Evolutionary conservation across 805 yeast genomes (phyloP).

Genomic region (Maudiozyma barnettii): DNA sequence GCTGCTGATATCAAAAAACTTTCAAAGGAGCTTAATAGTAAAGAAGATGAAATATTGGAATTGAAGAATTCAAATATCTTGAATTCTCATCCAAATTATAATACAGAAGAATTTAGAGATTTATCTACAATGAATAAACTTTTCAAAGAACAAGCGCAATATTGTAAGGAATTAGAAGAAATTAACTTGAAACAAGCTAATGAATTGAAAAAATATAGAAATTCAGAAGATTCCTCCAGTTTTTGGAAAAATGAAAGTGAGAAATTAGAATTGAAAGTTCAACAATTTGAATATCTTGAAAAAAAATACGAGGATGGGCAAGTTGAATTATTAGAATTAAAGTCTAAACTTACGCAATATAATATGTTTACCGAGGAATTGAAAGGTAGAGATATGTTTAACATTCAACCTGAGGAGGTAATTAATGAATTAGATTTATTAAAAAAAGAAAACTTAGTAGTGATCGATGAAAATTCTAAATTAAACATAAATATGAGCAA

Average conservation of each 20-base stretch:
- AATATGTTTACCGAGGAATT: constrained; percentile 26
- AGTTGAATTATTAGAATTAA: constrained; percentile 39
- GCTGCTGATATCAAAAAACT: constrained; percentile 16
- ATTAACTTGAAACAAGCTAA: constrained; percentile 45
- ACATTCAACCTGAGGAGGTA: constrained; percentile 27
- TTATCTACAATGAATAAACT: constrained; percentile 27
- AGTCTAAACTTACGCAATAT: constrained; percentile 40
- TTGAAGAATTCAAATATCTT: constrained; percentile 27
- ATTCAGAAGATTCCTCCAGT: constrained; percentile 14
- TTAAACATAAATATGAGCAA: constrained; percentile 18
- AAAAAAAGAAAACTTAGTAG: constrained; percentile 32
- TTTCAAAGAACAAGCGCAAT: constrained; percentile 35
- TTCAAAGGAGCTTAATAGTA: constrained; percentile 13
- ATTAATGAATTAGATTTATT: constrained; percentile 33
- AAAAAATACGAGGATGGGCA: constrained; percentile 40
- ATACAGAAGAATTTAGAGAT: constrained; percentile 29
- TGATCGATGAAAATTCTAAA: constrained; percentile 28
- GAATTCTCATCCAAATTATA: constrained; percentile 27
- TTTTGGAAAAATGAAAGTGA: constrained; percentile 24
- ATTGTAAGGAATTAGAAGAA: constrained; percentile 40
- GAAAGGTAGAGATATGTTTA: constrained; percentile 17
- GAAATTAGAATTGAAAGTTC: constrained; percentile 33
- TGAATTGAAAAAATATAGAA: constrained; percentile 40
- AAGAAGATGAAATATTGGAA: constrained; percentile 23
- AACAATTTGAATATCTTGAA: constrained; percentile 35